Evolutionary conservation across 2,329 filamentous ascomycete genomes (phyloP), one percentile per base, ranked within the genome.

Genomic region (Aspergillus texensis): DNA sequence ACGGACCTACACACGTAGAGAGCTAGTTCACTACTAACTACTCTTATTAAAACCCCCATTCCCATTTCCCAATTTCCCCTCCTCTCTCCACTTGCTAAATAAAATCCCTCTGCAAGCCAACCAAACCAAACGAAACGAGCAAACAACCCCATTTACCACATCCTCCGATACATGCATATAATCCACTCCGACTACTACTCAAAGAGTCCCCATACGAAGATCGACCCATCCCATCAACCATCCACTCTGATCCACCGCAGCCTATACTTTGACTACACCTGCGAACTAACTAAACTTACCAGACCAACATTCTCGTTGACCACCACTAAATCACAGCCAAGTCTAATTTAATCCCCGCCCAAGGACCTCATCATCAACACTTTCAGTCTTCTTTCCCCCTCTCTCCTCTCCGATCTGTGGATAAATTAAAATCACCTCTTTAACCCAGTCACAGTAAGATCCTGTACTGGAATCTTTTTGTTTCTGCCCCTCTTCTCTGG

Each of bases 311-410:
- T 34, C 57, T 60, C 28, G 34, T 28, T 45, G 26, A 39, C 28
- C 58, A 63, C 57, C 61, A 59, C 41, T 59, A 60, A 54, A 57
- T 36, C 57, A 28, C 59, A 63, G 63, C 63, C 63, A 65, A 65
- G 63, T 63, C 57, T 48, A 14, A 26, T 45, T 26, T 24, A 55
- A 58, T 56, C 63, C 61, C 63, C 58, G 58, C 62, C 48, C 56
- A 46, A 6, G 57, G 54, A 61, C 57, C 41, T 61, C 50, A 39
- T 52, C 56, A 45, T 59, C 60, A 41, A 16, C 48, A 34, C n/a
- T 57, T 43, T 34, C 39, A 32, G 32, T 8, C 36, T 8, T 48
- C 16, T 45, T 34, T 6, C 36, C 41, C 60, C 26, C 46, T 59
- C 46, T 48, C 58, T 43, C 46, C 34, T 24, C 48, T 9, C 30